These are phyloP conservation scores for Myochromella boudieri DNA, from an alignment of 768 basidiomycete species.

Conservation along the genomic window DNA sequence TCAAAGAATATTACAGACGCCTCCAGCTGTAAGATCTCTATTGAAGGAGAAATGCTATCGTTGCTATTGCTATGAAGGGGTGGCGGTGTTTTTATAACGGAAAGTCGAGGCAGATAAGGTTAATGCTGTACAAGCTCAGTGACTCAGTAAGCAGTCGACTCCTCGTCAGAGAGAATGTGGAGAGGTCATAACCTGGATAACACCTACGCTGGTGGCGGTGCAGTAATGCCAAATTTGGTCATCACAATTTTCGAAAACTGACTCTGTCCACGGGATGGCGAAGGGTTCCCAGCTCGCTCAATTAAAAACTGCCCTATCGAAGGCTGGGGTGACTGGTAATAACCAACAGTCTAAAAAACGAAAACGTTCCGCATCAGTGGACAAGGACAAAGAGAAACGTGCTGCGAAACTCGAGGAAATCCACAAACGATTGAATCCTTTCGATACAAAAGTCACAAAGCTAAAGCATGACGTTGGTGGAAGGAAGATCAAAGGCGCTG, in stretches of 20 bases:
- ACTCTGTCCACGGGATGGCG: slow-evolving; percentile 43
- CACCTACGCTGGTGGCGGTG: too few relatives aligned
- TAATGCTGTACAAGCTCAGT: background rate
- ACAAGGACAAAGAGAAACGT: slow-evolving; percentile 82
- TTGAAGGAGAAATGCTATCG: too few relatives aligned
- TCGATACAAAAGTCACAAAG: slow-evolving; percentile 91
- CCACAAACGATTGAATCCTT: slow-evolving; percentile 85
- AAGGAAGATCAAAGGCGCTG: slow-evolving; percentile 77
- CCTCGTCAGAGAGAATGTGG: too few relatives aligned
- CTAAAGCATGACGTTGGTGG: slow-evolving; percentile 94
- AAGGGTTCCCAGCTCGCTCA: slow-evolving; percentile 91
- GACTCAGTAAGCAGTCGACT: background rate
- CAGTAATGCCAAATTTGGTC: too few relatives aligned
- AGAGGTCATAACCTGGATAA: too few relatives aligned
- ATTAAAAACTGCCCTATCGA: slow-evolving; percentile 80
- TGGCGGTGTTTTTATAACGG: background rate
- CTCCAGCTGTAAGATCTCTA: too few relatives aligned
- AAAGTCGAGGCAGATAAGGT: background rate
- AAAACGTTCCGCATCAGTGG: slow-evolving; percentile 56
- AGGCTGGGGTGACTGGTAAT: slow-evolving; percentile 73
- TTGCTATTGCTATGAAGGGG: too few relatives aligned
- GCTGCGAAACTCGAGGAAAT: slow-evolving; percentile 82
- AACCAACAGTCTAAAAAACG: slow-evolving; percentile 65
- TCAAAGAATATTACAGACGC: too few relatives aligned
- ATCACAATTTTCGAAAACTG: slow-evolving; percentile 13